Evolutionary conservation across 2,329 filamentous ascomycete species (phyloP).

Genomic region (Cladosporium sphaerospermum): DNA sequence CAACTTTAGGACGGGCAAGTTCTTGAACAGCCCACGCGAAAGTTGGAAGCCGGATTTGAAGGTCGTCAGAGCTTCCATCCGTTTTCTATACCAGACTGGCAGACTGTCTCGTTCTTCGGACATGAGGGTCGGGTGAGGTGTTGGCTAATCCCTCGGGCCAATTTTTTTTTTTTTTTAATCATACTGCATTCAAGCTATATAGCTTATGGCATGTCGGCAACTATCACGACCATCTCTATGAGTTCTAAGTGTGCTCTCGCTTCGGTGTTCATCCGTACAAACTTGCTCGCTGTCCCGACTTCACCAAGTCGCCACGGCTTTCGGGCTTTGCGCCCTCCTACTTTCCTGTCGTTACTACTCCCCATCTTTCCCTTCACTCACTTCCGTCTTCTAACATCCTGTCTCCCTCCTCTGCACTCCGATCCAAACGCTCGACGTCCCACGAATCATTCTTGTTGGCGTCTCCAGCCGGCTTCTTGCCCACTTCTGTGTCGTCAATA

Average conservation of each 20-base stretch:
- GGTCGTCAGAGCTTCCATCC: too few species aligned
- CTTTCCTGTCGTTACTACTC: neutral
- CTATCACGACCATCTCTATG: neutral
- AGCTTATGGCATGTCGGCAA: too few species aligned
- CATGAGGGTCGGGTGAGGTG: too few species aligned
- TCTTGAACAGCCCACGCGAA: neutral
- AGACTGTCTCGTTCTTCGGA: too few species aligned
- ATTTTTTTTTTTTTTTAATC: too few species aligned
- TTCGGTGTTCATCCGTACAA: neutral
- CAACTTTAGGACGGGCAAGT: slow-evolving; percentile 1
- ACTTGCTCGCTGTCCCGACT: neutral
- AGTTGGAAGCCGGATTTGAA: too few species aligned
- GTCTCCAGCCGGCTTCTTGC: too few species aligned
- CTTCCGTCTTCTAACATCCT: neutral
- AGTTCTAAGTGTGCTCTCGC: neutral
- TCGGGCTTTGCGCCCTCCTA: neutral
- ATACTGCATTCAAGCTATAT: too few species aligned
- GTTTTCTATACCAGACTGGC: too few species aligned
- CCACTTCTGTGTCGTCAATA: too few species aligned
- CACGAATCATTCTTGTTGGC: neutral
- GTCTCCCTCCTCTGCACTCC: neutral
- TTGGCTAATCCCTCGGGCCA: too few species aligned
- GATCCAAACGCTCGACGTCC: neutral
- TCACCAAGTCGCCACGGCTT: neutral
- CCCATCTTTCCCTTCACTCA: neutral